A percentile compares a stretch with the other conserved stretches of the same genome.
phyloP scores from a whole-genome alignment of 2,329 filamentous ascomycete species.

The Fusarium longipes region DNA sequence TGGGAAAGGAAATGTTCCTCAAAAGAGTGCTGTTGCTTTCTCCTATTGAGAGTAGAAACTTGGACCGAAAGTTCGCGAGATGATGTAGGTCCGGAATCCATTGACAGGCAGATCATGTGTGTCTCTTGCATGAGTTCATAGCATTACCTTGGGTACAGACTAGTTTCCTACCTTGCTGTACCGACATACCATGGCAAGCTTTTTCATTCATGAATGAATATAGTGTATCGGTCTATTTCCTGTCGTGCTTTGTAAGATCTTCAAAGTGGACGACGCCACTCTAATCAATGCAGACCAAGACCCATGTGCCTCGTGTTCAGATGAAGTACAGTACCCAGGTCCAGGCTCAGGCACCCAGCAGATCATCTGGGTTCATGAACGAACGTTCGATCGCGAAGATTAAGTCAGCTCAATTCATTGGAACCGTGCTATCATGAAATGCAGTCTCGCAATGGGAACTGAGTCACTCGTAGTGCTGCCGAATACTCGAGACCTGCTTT shows the following conservation, averaged over 20 bases:
- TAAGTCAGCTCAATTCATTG: constrained; percentile 30
- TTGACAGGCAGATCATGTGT: not conserved
- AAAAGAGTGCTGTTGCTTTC: not conserved
- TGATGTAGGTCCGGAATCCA: not conserved
- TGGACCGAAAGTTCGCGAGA: constrained; percentile 4
- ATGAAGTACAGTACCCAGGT: constrained; percentile 4
- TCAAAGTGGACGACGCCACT: constrained; percentile 19
- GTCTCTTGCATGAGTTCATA: not conserved
- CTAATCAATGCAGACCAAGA: constrained; percentile 12
- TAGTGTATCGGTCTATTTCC: not conserved
- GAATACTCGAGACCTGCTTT: not conserved
- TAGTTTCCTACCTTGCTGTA: not conserved
- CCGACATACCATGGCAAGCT: constrained; percentile 4
- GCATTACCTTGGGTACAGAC: not conserved
- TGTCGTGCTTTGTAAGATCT: constrained; percentile 17
- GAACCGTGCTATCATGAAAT: constrained; percentile 22
- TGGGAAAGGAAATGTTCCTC: constrained; percentile 4
- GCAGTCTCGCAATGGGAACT: not conserved
- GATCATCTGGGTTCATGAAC: not conserved
- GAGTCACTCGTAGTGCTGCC: constrained; percentile 4
- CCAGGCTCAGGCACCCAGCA: not conserved
- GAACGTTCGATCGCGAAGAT: constrained; percentile 17
- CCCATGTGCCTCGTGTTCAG: constrained; percentile 39
- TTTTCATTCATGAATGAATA: not conserved
- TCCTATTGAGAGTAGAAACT: not conserved